Base-by-base conservation (phyloP, 441 rosid species). In the Erysimum cheiri region DNA sequence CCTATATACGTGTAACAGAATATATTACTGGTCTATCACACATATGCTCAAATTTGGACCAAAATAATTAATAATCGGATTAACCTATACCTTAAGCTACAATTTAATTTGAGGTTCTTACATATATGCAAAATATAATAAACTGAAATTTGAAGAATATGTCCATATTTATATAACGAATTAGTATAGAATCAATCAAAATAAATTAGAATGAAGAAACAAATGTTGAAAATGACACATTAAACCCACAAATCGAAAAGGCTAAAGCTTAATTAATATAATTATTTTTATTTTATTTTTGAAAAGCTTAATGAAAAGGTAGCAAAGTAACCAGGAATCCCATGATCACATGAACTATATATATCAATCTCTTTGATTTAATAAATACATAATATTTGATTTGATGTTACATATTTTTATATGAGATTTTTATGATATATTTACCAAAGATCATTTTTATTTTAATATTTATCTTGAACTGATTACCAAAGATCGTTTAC, bases 241-340 rank as follows among this genome's bases (percentile, higher is more conserved):
- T 61, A 32, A 52, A 53, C 36, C 53, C 35, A 29, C 15, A 33
- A 53, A 59, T 59, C 15, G 47, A 46, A 54, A 54, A 64, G 50
- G 58, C 36, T 40, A 36, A 19, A 60, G 36, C 63, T 55, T 49
- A 40, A 64, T 22, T 22, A 22, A 22, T 22, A 22, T 22, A 22
- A 22, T 22, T 22, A 22, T 22, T 22, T 22, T 22, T 22, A 22
- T 22, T 22, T 22, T 22, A 22, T 22, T 22, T 22, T 22, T 22
- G 2, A 22, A 22, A 19, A 60, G 36, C 63, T 55, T 49, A 47
- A 39, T 33, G 41, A 40, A 64, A 72, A 64, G 26, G 71, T n/a
- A 50, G 43, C 28, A 8, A 56, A 64, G 46, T 47, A 17, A 73
- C 54, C 77, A 50, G 6, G 77, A 73, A 49, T 65, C 77, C 66